These are phyloP conservation scores for Zygosaccharomyces gambellarensis DNA, from an alignment of 805 yeast species.

Conservation along the genomic window DNA sequence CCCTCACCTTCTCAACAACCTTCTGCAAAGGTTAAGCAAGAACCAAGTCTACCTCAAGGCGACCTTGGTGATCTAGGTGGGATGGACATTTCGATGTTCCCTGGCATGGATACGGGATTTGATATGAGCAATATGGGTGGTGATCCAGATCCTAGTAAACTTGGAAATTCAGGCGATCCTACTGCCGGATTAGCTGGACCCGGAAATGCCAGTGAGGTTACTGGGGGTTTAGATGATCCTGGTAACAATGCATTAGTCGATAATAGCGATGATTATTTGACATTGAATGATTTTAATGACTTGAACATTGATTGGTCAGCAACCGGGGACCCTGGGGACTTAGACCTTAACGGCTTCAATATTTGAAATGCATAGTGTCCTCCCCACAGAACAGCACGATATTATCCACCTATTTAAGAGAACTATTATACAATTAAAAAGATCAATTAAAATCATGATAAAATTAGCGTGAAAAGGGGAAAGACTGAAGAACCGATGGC, in stretches of 20 bases:
- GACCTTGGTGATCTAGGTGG: constrained; percentile 24
- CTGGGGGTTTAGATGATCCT: constrained; percentile 3
- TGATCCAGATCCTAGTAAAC: constrained; percentile 2
- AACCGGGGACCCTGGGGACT: constrained; percentile 27
- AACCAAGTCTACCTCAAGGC: constrained; percentile 20
- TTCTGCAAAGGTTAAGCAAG: constrained; percentile 16
- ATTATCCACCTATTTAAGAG: not conserved
- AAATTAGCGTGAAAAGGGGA: not conserved
- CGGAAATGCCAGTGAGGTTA: constrained; percentile 23
- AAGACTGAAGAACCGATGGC: not conserved
- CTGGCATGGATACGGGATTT: constrained; percentile 32
- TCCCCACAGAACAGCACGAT: not conserved
- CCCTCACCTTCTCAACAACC: constrained; percentile 5
- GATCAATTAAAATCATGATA: not conserved
- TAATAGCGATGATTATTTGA: constrained; percentile 31
- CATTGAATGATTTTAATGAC: constrained; percentile 35
- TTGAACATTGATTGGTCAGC: constrained; percentile 34
- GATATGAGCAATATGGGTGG: constrained; percentile 20
- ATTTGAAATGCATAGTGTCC: constrained; percentile 8
- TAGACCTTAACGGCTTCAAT: constrained; percentile 28
- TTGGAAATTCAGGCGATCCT: not conserved
- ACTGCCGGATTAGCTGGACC: constrained; percentile 5
- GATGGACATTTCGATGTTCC: constrained; percentile 31
- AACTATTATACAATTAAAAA: constrained; percentile 3
- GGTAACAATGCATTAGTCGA: constrained; percentile 13